A percentile compares a stretch with the other conserved stretches of the same genome.
phyloP scores from a whole-genome alignment of 2,329 filamentous ascomycete genomes.

The Fusarium sambucinum region DNA sequence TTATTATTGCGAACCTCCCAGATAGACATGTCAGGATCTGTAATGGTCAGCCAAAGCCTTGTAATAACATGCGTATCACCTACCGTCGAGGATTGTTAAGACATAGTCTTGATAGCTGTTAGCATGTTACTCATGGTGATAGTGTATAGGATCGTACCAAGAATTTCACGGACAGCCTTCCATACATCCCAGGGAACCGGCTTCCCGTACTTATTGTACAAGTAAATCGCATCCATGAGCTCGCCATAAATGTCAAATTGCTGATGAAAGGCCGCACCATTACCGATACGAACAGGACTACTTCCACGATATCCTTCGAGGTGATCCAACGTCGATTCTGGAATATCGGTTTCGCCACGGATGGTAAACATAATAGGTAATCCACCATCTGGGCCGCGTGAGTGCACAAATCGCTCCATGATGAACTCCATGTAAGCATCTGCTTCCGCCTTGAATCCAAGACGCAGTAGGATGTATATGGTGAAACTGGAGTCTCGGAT shows the following conservation, averaged over 20 bases:
- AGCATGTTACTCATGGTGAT: background rate
- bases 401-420: constrained; percentile 74
- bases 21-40: constrained; percentile 82
- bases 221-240: constrained; percentile 80
- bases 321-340: constrained; percentile 75
- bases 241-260: constrained; percentile 86
- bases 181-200: constrained; percentile 82
- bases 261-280: constrained; percentile 79
- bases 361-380: constrained; percentile 88
- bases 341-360: constrained; percentile 78
- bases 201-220: constrained; percentile 84
- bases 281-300: constrained; percentile 79
- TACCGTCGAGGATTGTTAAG: constrained; percentile 72
- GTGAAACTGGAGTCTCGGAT: constrained; percentile 82
- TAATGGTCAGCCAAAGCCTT: background rate
- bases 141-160: constrained; percentile 55
- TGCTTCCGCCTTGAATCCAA: constrained; percentile 81
- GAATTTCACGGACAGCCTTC: constrained; percentile 75
- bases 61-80: constrained; percentile 4
- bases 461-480: constrained; percentile 80
- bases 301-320: constrained; percentile 79
- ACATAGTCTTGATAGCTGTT: constrained; percentile 67
- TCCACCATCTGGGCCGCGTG: constrained; percentile 69
- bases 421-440: constrained; percentile 85
- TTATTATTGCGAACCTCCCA: constrained; percentile 83